Conservation (phyloP, 495 filamentous ascomycete species). For the Hypoxylon fuscum region DNA sequence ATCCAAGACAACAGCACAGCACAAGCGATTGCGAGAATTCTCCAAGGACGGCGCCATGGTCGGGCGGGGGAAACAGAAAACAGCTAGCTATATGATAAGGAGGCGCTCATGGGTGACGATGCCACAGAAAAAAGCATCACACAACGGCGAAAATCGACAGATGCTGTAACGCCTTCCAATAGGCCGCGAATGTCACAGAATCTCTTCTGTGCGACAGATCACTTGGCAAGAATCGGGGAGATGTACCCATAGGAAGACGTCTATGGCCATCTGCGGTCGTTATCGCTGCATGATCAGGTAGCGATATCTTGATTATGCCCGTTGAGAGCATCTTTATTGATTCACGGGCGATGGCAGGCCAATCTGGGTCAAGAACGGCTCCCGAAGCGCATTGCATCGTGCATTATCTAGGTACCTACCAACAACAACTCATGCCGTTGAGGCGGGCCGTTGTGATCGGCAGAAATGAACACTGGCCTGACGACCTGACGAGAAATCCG, state of each 20-base stretch:
- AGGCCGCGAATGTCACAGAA: slow-evolving; percentile 25
- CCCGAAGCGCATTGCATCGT: slow-evolving; percentile 20
- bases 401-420: slow-evolving; percentile 13
- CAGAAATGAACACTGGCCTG: too few relatives aligned
- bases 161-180: slow-evolving; percentile 28
- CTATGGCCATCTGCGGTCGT: not conserved
- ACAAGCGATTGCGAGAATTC: not conserved
- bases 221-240: slow-evolving; percentile 17
- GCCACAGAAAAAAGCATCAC: slow-evolving; percentile 15
- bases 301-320: slow-evolving; percentile 1
- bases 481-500: not conserved
- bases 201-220: slow-evolving; percentile 13
- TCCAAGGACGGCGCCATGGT: slow-evolving; percentile 1
- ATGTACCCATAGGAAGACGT: not conserved
- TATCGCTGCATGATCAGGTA: slow-evolving; percentile 2
- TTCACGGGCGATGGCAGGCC: slow-evolving; percentile 23
- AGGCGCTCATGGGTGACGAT: slow-evolving; percentile 10
- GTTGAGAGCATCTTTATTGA: not conserved
- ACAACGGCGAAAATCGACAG: slow-evolving; percentile 28
- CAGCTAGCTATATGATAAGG: slow-evolving; percentile 15
- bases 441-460: too few relatives aligned
- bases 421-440: not conserved
- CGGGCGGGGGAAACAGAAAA: slow-evolving; percentile 1
- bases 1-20: not conserved
- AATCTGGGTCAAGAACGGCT: slow-evolving; percentile 14